These are phyloP conservation scores for Metarhizium humberi DNA, from an alignment of 2,329 filamentous ascomycete species.

Conservation along the genomic window DNA sequence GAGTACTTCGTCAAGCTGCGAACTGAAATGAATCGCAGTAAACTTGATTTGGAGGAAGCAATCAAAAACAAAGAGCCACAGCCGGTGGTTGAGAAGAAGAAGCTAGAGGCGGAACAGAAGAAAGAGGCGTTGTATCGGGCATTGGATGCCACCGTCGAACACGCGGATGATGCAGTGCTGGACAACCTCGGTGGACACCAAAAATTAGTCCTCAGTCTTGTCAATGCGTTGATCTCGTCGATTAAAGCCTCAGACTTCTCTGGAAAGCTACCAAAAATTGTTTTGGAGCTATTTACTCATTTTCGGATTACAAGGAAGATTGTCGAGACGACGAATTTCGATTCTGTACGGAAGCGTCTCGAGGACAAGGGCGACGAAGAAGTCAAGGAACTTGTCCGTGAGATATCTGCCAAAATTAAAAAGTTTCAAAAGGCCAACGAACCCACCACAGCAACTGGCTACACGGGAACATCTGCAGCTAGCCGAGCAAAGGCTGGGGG, in stretches of 20 bases:
- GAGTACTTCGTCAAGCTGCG: conserved; percentile 40
- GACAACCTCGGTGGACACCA: conserved; percentile 49
- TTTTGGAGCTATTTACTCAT: conserved; percentile 51
- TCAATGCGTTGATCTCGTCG: conserved; percentile 44
- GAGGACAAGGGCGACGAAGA: conserved; percentile 55
- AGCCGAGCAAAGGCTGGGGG: conserved; percentile 25
- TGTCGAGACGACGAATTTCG: conserved; percentile 55
- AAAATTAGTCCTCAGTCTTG: conserved; percentile 45
- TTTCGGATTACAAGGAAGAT: conserved; percentile 54
- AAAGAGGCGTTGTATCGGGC: conserved; percentile 40
- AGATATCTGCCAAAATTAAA: conserved; percentile 40
- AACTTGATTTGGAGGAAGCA: conserved; percentile 33
- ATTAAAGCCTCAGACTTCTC: conserved; percentile 43
- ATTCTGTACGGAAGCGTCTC: conserved; percentile 53
- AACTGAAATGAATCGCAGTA: conserved; percentile 36
- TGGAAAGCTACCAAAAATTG: conserved; percentile 42
- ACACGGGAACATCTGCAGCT: conserved; percentile 29
- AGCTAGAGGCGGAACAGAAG: conserved; percentile 31
- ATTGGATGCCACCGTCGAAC: conserved; percentile 43
- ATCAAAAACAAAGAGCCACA: conserved; percentile 31
- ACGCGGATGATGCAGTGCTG: conserved; percentile 45
- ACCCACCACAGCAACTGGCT: conserved; percentile 24
- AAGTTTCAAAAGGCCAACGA: conserved; percentile 29
- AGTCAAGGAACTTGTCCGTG: conserved; percentile 50
- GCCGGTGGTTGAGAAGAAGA: conserved; percentile 26